Conservation (phyloP, 805 yeast species). For the Soucietia sequanensis region DNA sequence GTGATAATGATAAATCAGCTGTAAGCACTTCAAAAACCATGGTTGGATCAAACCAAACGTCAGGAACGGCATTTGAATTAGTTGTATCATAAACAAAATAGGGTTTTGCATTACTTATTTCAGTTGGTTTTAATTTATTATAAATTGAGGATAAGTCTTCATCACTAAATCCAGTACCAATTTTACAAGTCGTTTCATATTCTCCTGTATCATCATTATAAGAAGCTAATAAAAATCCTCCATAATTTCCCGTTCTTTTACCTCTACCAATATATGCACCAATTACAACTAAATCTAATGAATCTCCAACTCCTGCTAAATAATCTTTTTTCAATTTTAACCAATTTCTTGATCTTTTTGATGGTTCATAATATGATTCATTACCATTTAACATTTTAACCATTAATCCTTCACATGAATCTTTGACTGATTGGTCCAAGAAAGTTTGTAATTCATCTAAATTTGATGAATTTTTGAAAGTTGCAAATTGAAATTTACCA, state of each 20-base stretch:
- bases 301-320: slow-evolving; percentile 92
- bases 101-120: slow-evolving; percentile 59
- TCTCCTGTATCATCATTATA: slow-evolving; percentile 91
- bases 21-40: slow-evolving; percentile 83
- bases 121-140: slow-evolving; percentile 65
- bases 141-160: slow-evolving; percentile 64
- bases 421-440: slow-evolving; percentile 84
- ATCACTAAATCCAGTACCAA: slow-evolving; percentile 96
- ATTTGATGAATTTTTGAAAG: slow-evolving; percentile 65
- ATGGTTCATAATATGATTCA: slow-evolving; percentile 88
- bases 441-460: slow-evolving; percentile 76
- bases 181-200: slow-evolving; percentile 92
- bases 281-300: slow-evolving; percentile 86
- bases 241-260: slow-evolving; percentile 91
- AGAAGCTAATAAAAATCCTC: slow-evolving; percentile 89
- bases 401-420: slow-evolving; percentile 95
- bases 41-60: slow-evolving; percentile 92
- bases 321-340: slow-evolving; percentile 93
- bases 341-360: slow-evolving; percentile 95
- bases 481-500: slow-evolving; percentile 84
- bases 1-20: slow-evolving; percentile 87
- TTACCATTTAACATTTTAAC: slow-evolving; percentile 80
- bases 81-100: slow-evolving; percentile 63
- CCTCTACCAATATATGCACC: slow-evolving; percentile 96
- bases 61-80: slow-evolving; percentile 71